Conservation (phyloP, 176 grass and related monocot genomes). For the Bromus sterilis region DNA sequence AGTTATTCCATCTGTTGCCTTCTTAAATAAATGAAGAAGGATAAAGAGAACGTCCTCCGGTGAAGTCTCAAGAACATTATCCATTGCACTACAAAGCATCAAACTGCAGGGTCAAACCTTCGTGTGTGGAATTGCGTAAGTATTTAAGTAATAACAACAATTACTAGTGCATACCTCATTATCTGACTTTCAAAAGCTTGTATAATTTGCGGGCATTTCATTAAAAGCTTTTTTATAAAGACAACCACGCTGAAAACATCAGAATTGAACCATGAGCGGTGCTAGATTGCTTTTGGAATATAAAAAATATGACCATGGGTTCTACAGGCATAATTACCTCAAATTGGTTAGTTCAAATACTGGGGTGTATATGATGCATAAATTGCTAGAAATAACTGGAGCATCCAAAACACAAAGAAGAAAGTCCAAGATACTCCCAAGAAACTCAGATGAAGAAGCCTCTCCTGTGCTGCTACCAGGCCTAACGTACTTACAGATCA, state of each 20-base stretch:
- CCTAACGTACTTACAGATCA: conserved; percentile 46
- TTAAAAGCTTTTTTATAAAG: conserved; percentile 60
- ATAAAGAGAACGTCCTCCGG: conserved; percentile 65
- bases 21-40: conserved; percentile 60
- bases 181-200: conserved; percentile 53
- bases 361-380: conserved; percentile 52
- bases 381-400: conserved; percentile 45
- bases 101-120: conserved; percentile 7
- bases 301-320: not conserved
- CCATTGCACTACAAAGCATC: conserved; percentile 50
- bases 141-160: not conserved
- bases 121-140: not conserved
- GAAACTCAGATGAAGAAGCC: conserved; percentile 34
- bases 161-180: conserved; percentile 49
- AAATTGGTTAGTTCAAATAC: conserved; percentile 55
- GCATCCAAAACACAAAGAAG: conserved; percentile 77
- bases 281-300: not conserved
- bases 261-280: not conserved
- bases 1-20: conserved; percentile 24
- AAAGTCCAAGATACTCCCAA: conserved; percentile 58
- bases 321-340: conserved; percentile 35
- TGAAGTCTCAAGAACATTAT: conserved; percentile 56
- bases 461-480: conserved; percentile 30
- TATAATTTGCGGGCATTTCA: conserved; percentile 42
- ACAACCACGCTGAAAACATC: conserved; percentile 27